These are phyloP conservation scores for Pseudophaeomoniella oleicola DNA, from an alignment of 2,329 filamentous ascomycete genomes.

Conservation along the genomic window DNA sequence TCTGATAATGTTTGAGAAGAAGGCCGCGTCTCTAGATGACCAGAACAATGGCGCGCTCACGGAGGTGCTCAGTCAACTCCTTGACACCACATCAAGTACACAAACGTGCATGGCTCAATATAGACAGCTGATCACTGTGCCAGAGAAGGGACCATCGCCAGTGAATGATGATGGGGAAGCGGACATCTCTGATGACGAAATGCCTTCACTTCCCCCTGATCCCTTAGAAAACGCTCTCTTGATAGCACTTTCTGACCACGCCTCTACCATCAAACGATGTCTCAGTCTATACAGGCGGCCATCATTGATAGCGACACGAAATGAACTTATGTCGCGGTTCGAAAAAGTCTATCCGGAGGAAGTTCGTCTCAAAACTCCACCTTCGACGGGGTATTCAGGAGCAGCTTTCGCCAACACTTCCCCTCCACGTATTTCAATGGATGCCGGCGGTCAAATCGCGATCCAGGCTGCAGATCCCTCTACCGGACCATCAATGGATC, in stretches of 20 bases:
- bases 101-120: conserved; percentile 70
- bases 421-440: neutral
- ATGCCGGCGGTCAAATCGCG: neutral
- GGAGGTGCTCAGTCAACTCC: conserved; percentile 62
- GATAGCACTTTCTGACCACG: conserved; percentile 78
- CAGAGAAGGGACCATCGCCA: conserved; percentile 20
- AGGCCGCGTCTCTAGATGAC: conserved; percentile 57
- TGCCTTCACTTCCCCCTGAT: conserved; percentile 32
- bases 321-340: conserved; percentile 35
- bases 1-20: conserved; percentile 60
- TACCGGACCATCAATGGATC: conserved; percentile 35
- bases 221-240: conserved; percentile 64
- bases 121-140: conserved; percentile 53
- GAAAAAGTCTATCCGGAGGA: conserved; percentile 1
- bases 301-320: conserved; percentile 39
- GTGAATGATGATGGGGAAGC: conserved; percentile 30
- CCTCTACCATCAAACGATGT: conserved; percentile 72
- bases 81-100: conserved; percentile 58
- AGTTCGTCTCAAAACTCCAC: conserved; percentile 1
- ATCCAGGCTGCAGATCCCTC: conserved; percentile 25
- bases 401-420: conserved; percentile 25
- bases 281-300: conserved; percentile 51
- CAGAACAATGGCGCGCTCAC: conserved; percentile 53
- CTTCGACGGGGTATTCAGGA: conserved; percentile 17
- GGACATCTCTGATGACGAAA: conserved; percentile 33